A percentile compares a stretch with the other conserved stretches of the same genome.
Evolutionary conservation across 345 rosid species (phyloP).

Genomic region (Eucalyptus paniculata): DNA sequence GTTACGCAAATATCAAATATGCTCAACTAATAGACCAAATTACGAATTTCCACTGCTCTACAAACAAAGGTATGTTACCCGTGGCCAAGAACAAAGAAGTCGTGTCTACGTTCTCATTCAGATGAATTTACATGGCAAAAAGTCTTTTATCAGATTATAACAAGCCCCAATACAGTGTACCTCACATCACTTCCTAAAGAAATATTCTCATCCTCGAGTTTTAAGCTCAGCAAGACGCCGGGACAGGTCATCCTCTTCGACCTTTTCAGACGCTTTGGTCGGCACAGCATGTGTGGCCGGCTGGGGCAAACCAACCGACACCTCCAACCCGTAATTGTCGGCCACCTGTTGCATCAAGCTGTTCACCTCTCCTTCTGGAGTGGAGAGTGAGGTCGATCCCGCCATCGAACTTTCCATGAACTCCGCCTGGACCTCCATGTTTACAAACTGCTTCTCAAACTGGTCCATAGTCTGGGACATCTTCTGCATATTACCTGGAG

Average conservation of each 20-base stretch:
- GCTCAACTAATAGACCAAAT: not conserved
- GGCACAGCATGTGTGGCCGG: constrained; percentile 87
- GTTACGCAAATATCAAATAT: not conserved
- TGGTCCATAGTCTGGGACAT: constrained; percentile 99
- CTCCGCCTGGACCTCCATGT: constrained; percentile 99
- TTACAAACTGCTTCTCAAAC: constrained; percentile 97
- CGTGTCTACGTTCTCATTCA: not conserved
- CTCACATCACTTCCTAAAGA: not conserved
- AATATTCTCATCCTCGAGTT: constrained; percentile 51
- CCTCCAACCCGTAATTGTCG: constrained; percentile 91
- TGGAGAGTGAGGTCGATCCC: constrained; percentile 92
- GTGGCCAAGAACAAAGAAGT: not conserved
- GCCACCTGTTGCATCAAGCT: constrained; percentile 99
- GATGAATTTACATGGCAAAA: not conserved
- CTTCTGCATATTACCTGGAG: constrained; percentile 86
- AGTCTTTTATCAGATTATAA: not conserved
- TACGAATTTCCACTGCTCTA: not conserved
- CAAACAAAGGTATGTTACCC: not conserved
- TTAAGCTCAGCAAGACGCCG: constrained; percentile 97
- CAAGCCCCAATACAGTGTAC: not conserved
- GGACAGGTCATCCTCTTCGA: constrained; percentile 90
- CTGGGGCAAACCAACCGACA: constrained; percentile 96
- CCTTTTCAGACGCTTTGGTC: constrained; percentile 64
- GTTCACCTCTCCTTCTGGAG: constrained; percentile 98
- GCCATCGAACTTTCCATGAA: constrained; percentile 99